Conservation (phyloP, 495 filamentous ascomycete genomes). For the Daldinia bambusicola region DNA sequence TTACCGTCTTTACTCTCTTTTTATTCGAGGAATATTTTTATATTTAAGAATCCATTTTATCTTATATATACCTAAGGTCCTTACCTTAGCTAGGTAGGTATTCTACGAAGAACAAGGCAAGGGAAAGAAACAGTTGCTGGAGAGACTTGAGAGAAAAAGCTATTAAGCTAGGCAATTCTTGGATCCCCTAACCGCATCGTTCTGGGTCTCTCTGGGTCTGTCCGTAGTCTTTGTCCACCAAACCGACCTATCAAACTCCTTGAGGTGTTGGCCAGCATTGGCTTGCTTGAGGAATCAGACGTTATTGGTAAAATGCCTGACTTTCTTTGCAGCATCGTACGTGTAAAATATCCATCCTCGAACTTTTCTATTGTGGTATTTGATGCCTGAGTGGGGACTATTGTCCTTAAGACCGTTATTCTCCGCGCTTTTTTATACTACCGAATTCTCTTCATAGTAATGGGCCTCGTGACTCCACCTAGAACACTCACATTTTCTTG, state of each 20-base stretch:
- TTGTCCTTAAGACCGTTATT: not conserved
- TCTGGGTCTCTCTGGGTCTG: not conserved
- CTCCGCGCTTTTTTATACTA: not conserved
- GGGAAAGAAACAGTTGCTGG: not conserved
- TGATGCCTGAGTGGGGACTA: not conserved
- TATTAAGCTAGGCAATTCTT: not conserved
- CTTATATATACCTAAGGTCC: not conserved
- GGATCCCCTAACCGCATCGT: not conserved
- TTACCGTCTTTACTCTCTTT: not conserved
- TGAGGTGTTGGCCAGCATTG: not conserved
- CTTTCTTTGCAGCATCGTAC: slow-evolving; percentile 3
- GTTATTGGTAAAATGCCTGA: slow-evolving; percentile 1
- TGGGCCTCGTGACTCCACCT: not conserved
- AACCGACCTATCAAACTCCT: slow-evolving; percentile 8
- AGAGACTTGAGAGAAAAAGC: too few relatives aligned
- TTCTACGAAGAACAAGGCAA: not conserved
- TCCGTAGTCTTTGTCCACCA: not conserved
- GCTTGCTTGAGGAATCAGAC: slow-evolving; percentile 3
- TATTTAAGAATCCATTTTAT: not conserved
- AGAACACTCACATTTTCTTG: not conserved
- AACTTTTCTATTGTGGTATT: not conserved
- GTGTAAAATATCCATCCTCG: slow-evolving; percentile 3
- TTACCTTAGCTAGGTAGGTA: too few relatives aligned
- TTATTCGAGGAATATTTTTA: slow-evolving; percentile 3
- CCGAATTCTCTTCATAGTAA: not conserved